A percentile compares a stretch with the other conserved stretches of the same genome.
Conservation (phyloP, 192 early-diverging fungal genomes). For the Phycomyces blakesleeanus region DNA sequence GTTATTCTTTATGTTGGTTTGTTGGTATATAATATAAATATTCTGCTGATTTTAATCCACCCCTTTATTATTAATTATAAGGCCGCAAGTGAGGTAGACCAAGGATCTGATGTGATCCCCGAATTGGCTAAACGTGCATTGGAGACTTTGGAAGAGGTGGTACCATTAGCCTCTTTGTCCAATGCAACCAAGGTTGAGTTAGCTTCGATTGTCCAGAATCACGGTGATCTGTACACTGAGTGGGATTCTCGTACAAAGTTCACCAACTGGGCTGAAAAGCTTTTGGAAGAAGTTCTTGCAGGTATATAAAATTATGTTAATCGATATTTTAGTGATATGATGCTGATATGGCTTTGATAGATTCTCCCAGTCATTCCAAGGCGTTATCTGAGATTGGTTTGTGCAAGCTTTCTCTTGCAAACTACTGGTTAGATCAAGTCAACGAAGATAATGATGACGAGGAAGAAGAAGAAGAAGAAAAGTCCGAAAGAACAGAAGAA, state of each 20-base stretch:
- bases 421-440: slow-evolving; percentile 28
- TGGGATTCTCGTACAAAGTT: slow-evolving; percentile 12
- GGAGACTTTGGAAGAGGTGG: slow-evolving; percentile 5
- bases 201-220: slow-evolving; percentile 18
- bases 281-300: slow-evolving; percentile 6
- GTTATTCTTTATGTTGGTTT: background rate
- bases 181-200: slow-evolving; percentile 8
- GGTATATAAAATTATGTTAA: slow-evolving; percentile 5
- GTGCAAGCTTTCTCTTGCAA: slow-evolving; percentile 23
- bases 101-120: slow-evolving; percentile 4
- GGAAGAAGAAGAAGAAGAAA: slow-evolving; percentile 19
- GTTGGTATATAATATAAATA: too few species aligned
- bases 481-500: slow-evolving; percentile 11
- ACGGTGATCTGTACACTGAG: slow-evolving; percentile 22
- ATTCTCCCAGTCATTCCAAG: slow-evolving; percentile 9
- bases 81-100: slow-evolving; percentile 4
- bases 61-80: background rate
- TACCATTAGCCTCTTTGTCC: background rate
- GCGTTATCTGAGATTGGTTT: slow-evolving; percentile 23
- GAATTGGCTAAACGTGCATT: slow-evolving; percentile 12
- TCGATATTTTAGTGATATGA: too few species aligned
- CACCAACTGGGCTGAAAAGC: slow-evolving; percentile 15
- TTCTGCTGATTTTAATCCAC: background rate
- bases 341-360: background rate
- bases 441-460: slow-evolving; percentile 13